Evolutionary conservation across 495 filamentous ascomycete species (phyloP), one percentile per base, ranked within the genome.

Genomic region (Cladorrhinum samala): DNA sequence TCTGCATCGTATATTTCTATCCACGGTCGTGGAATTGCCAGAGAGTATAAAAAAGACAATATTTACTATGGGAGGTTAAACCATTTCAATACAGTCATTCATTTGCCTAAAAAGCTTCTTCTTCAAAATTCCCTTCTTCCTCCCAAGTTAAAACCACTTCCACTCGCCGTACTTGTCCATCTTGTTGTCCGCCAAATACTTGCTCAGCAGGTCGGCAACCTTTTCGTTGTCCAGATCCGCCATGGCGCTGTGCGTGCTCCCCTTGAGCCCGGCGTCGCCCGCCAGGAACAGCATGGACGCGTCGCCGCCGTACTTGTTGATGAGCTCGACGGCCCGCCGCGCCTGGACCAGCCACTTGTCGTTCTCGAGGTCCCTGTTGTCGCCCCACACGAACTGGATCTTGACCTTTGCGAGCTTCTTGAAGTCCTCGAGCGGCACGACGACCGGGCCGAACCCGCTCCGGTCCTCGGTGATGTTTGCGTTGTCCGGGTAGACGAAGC

Each of bases 371-470:
- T 58, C 36, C 16, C 71, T 54, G 49, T 77, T 70, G 24, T 76
- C 74, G 1, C 72, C 73, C 66, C 71, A 77, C 8, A 77, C 63
- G 51, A 73, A 75, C 56, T 77, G 74, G n/a, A 77, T 66, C 21
- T 48, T 55, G 1, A 76, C 30, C 46, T 60, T 68, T 0, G 73
- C 68, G 14, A 77, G 56, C 57, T 75, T 76, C 60, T 75, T 75
- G 63, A 76, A 77, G 2, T 69, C 63, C 46, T 70, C 68, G 9
- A 72, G 58, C 5, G 73, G 70, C 2, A 77, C 37, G 60, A 53
- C 21, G 63, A 65, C 18, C 62, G 72, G 17, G 62, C 73, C 52
- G 68, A 73, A 33, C 55, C 70, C 50, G 38, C 62, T 19, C 1
- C 44, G 50, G 17, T 66, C 56, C 5, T 57, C 56, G 1, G 67